These are phyloP conservation scores for Candida gigantensis DNA, from an alignment of 1,139 yeast genomes.

Conservation along the genomic window DNA sequence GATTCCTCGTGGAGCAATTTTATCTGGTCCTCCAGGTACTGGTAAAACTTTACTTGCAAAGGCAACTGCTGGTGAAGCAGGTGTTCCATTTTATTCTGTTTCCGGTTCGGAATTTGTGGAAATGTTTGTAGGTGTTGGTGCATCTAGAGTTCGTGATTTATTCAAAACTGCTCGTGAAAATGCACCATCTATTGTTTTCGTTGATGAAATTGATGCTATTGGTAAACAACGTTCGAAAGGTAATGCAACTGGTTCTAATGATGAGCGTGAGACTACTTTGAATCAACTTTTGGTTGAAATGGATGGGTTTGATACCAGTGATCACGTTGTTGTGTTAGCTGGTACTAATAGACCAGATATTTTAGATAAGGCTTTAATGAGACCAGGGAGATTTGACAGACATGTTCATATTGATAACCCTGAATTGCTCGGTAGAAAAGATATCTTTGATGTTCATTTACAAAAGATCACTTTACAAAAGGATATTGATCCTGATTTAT, in stretches of 20 bases:
- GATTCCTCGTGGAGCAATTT: conserved; percentile 95
- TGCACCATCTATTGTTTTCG: conserved; percentile 91
- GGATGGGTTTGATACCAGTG: conserved; percentile 92
- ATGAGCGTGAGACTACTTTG: conserved; percentile 94
- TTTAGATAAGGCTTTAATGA: conserved; percentile 84
- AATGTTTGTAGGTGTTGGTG: conserved; percentile 99
- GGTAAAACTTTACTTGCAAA: conserved; percentile 97
- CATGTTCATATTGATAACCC: conserved; percentile 91
- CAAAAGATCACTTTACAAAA: conserved; percentile 58
- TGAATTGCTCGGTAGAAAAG: conserved; percentile 90
- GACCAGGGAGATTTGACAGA: conserved; percentile 98
- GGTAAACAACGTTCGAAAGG: conserved; percentile 92
- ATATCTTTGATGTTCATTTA: conserved; percentile 84
- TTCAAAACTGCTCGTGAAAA: conserved; percentile 89
- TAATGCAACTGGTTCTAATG: conserved; percentile 84
- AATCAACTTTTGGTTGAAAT: conserved; percentile 94
- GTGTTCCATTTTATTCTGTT: conserved; percentile 91
- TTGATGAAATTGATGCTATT: conserved; percentile 97
- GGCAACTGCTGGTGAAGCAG: conserved; percentile 99
- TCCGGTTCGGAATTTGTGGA: conserved; percentile 99
- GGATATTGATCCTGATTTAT: conserved; percentile 46
- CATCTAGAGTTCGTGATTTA: conserved; percentile 92
- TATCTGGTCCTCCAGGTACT: conserved; percentile 99
- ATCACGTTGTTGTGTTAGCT: conserved; percentile 94
- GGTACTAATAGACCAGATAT: conserved; percentile 97